Evolutionary conservation across 1,139 yeast genomes (phyloP).

Genomic region (Scheffersomyces cryptocercus): DNA sequence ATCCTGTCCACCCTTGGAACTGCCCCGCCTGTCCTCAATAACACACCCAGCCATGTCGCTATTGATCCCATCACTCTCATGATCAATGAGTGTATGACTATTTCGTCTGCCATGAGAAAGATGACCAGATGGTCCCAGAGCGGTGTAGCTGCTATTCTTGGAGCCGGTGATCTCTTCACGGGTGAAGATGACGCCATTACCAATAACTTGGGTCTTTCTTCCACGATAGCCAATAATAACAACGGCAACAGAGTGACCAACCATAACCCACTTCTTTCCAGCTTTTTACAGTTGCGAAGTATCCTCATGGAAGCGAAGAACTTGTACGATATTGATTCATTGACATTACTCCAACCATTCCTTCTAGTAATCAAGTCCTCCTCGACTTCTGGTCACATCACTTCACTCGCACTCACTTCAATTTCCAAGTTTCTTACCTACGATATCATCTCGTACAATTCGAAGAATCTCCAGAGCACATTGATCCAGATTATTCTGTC

Average conservation of each 20-base stretch:
- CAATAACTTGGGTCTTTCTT: slow-evolving; percentile 23
- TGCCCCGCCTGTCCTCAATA: neutral
- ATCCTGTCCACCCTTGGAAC: slow-evolving; percentile 1
- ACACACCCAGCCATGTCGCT: slow-evolving; percentile 23
- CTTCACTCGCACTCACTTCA: slow-evolving; percentile 78
- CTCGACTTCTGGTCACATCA: slow-evolving; percentile 81
- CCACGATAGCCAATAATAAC: slow-evolving; percentile 17
- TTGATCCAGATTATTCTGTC: slow-evolving; percentile 69
- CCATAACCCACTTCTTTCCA: slow-evolving; percentile 71
- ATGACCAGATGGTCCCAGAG: slow-evolving; percentile 77
- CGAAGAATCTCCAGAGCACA: slow-evolving; percentile 49
- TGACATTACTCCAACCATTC: slow-evolving; percentile 83
- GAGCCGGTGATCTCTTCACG: slow-evolving; percentile 52
- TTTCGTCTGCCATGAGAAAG: slow-evolving; percentile 91
- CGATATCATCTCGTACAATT: slow-evolving; percentile 48
- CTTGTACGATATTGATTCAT: slow-evolving; percentile 62
- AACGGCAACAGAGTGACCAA: slow-evolving; percentile 19
- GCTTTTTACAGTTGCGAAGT: slow-evolving; percentile 75
- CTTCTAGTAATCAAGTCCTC: slow-evolving; percentile 83
- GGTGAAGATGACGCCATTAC: slow-evolving; percentile 15
- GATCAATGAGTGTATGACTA: slow-evolving; percentile 82
- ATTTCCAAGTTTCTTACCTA: slow-evolving; percentile 70
- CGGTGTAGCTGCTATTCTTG: slow-evolving; percentile 86
- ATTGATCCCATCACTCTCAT: slow-evolving; percentile 83
- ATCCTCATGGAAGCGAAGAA: slow-evolving; percentile 61